Evolutionary conservation across 1,284 basidiomycete genomes (phyloP), one percentile per base, ranked within the genome.

Genomic region (Salmacisia buchloeana): DNA sequence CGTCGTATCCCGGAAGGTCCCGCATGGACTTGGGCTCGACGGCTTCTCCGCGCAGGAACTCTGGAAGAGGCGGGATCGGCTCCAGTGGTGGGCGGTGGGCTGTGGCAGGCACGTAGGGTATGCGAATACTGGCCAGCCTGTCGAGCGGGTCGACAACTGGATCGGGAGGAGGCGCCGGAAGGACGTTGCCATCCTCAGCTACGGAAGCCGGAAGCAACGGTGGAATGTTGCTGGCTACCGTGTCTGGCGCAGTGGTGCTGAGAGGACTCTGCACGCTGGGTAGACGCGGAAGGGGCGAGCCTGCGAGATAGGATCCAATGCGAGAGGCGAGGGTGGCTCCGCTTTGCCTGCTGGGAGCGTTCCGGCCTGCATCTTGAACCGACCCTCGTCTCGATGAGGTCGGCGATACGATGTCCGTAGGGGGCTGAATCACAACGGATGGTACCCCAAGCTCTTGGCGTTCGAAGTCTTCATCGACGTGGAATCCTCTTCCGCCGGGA

Each of bases 31-130:
- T 39, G 13, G 36, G 34, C 27, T 58, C 56, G 13, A 9, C 18
- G 15, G 34, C 36, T 15, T 58, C 56, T 12, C 36, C 34, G 15
- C 34, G 56, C 36, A 39, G 38, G 34, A 38, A 39, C 35, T 36
- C 56, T 21, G 56, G 56, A 13, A 58, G 21, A 13, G 56, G 36
- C 6, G 35, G 56, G 21, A 39, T 58, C n/a, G 56, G 36, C 21
- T 58, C 56, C 56, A 36, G 25, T 13, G 34, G 56, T 13, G 56
- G 56, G 15, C 56, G 56, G 25, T 36, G 56, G 5, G 56, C 34
- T 23, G 56, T 58, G n/a, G 49, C 49, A 7, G 49, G 49, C 15
- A 54, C 49, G 15, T 13, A 54, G 1, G 49, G 49, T 29, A 54
- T 54, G 13, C 49, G 49, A 54, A 54, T 54, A 31, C 49, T 54